These are phyloP conservation scores for Areca catechu DNA, from an alignment of 176 grass and related monocot genomes.

Conservation along the genomic window DNA sequence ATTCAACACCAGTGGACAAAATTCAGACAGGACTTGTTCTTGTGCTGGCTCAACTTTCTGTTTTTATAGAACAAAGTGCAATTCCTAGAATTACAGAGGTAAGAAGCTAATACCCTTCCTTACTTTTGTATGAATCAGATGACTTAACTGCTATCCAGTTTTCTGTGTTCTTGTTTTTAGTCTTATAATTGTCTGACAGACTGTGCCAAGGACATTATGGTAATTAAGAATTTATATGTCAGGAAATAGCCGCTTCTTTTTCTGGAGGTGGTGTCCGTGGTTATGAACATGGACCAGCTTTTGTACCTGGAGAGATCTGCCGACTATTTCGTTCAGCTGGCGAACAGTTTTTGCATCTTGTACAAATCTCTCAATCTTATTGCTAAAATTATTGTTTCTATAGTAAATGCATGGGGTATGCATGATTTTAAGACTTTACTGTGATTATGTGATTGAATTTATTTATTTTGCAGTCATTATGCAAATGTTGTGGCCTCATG, in stretches of 20 bases:
- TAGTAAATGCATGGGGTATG: too few species aligned
- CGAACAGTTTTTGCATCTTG: slow-evolving; percentile 83
- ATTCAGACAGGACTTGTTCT: slow-evolving; percentile 58
- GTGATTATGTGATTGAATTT: too few species aligned
- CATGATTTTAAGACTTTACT: too few species aligned
- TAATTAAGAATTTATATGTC: slow-evolving; percentile 18
- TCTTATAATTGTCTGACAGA: slow-evolving; percentile 6
- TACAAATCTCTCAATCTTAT: slow-evolving; percentile 24
- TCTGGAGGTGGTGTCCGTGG: slow-evolving; percentile 69
- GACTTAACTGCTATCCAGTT: too few species aligned
- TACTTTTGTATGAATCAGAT: neutral
- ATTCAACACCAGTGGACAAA: slow-evolving; percentile 60
- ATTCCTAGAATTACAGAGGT: slow-evolving; percentile 97
- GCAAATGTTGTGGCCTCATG: too few species aligned
- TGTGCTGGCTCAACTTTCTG: slow-evolving; percentile 81
- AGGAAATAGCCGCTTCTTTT: slow-evolving; percentile 91
- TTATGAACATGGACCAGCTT: slow-evolving; percentile 83
- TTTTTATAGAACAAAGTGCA: slow-evolving; percentile 79
- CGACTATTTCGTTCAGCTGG: slow-evolving; percentile 84
- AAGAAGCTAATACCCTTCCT: neutral
- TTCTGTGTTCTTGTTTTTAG: neutral
- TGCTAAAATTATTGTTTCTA: too few species aligned
- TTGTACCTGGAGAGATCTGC: slow-evolving; percentile 96
- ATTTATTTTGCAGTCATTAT: too few species aligned
- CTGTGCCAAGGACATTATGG: neutral